Conservation (phyloP, 2,329 filamentous ascomycete species). For the Cladosporium oxysporum region DNA sequence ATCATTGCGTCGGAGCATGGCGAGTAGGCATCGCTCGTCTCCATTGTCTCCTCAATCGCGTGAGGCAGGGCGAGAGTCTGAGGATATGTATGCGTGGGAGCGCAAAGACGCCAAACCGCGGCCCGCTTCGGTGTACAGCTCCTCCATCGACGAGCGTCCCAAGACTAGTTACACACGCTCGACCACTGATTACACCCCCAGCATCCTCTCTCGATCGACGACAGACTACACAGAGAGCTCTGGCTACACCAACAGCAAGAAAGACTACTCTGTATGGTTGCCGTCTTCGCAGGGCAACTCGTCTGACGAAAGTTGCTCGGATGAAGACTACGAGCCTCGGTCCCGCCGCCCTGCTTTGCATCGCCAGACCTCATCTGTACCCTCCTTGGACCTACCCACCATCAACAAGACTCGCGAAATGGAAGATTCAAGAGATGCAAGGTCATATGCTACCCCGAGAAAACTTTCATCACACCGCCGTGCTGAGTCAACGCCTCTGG, state of each 20-base stretch:
- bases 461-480: conserved; percentile 12
- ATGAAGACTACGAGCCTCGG: conserved; percentile 30
- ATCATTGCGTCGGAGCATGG: conserved; percentile 26
- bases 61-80: neutral
- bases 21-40: conserved; percentile 29
- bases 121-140: conserved; percentile 12
- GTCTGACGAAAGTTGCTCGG: conserved; percentile 32
- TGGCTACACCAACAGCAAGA: conserved; percentile 28
- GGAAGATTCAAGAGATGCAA: neutral
- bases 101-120: conserved; percentile 2
- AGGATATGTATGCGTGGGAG: conserved; percentile 18
- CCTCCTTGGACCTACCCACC: conserved; percentile 47
- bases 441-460: conserved; percentile 10
- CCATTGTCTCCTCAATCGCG: conserved; percentile 19
- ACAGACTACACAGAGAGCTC: conserved; percentile 30
- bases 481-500: conserved; percentile 23
- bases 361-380: conserved; percentile 51
- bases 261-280: conserved; percentile 53
- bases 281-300: conserved; percentile 43
- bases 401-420: conserved; percentile 47
- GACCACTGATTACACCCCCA: conserved; percentile 33
- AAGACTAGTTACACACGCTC: conserved; percentile 22
- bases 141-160: conserved; percentile 10
- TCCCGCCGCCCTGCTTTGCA: conserved; percentile 41
- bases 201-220: conserved; percentile 27